phyloP scores from a whole-genome alignment of 352 stramenopile genomes.

The Peronosclerospora sorghi region DNA sequence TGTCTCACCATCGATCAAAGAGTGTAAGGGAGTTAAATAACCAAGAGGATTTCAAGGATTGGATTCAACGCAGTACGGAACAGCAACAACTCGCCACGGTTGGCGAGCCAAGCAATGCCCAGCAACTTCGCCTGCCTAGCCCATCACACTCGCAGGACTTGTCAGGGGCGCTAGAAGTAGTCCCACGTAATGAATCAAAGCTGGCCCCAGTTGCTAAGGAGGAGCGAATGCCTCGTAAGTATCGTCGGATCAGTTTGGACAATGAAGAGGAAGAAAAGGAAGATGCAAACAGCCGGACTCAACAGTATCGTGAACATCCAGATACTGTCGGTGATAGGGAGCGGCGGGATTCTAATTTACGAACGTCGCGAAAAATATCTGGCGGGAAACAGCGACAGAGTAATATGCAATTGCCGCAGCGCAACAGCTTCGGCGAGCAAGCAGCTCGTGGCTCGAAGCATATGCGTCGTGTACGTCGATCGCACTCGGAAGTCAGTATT shows the following conservation, averaged over 20 bases:
- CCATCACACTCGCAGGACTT: conserved; percentile 61
- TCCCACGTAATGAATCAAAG: conserved; percentile 11
- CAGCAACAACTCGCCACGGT: conserved; percentile 23
- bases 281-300: conserved; percentile 19
- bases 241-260: conserved; percentile 43
- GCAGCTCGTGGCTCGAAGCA: conserved; percentile 23
- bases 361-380: conserved; percentile 25
- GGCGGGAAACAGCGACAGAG: conserved; percentile 23
- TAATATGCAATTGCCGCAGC: conserved; percentile 18
- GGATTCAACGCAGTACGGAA: conserved; percentile 59
- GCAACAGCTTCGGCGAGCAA: conserved; percentile 26
- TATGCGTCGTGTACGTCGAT: conserved; percentile 28
- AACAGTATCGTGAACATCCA: conserved; percentile 23
- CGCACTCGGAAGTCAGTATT: conserved; percentile 40
- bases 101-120: conserved; percentile 13
- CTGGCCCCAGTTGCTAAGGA: conserved; percentile 15
- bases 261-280: conserved; percentile 68
- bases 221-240: conserved; percentile 36
- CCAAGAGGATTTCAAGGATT: conserved; percentile 74
- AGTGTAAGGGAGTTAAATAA: conserved; percentile 59
- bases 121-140: conserved; percentile 36
- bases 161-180: conserved; percentile 29
- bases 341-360: conserved; percentile 25
- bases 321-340: conserved; percentile 25
- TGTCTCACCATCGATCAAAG: conserved; percentile 66